Evolutionary conservation across 2,329 filamentous ascomycete genomes (phyloP), one percentile per base, ranked within the genome.

Genomic region (Apiospora sp.): DNA sequence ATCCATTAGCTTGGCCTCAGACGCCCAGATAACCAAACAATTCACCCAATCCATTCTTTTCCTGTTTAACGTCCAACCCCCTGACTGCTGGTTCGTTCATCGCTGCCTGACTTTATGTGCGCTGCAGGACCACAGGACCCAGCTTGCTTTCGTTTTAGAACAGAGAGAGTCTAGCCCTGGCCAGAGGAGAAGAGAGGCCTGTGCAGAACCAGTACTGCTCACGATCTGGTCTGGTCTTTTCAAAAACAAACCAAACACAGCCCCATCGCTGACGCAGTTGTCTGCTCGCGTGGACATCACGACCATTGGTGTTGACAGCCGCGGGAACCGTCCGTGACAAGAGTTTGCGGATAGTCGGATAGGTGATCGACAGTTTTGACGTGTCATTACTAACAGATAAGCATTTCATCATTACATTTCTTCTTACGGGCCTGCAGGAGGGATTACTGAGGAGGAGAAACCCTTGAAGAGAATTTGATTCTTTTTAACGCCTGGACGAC

Each of bases 211-310:
- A 14, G 19, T 64, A 41, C 58, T 41, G 34, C 34, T n/a, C 58
- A 24, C 58, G 34, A 41, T 64, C 34, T 64, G 58, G 58, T 13
- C 30, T 64, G 54, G 54, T 22, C 54, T 61, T 37, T 37, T 61
- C n/a, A 3, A 34, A 22, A 61, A 61, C n/a, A 51, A 49, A 34
- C 30, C 54, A 10, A 34, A 41, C 58, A 64, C 58, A 64, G 58
- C 58, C 58, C 58, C 58, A 41, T 64, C 58, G 58, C 58, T 64
- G 58, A 64, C 58, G 58, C 58, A 64, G 54, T n/a, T 19, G 37
- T 8, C 22, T 37, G 58, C 34, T 64, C 58, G 58, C 58, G 34
- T 64, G 58, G 58, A 22, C 58, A 64, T 64, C 58, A 41, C 58
- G 58, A 61, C 22, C 58, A 64, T 22, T 61, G 30, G 54, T 30